phyloP scores from a whole-genome alignment of 1,139 yeast species.

The Kluyveromyces sp. region DNA sequence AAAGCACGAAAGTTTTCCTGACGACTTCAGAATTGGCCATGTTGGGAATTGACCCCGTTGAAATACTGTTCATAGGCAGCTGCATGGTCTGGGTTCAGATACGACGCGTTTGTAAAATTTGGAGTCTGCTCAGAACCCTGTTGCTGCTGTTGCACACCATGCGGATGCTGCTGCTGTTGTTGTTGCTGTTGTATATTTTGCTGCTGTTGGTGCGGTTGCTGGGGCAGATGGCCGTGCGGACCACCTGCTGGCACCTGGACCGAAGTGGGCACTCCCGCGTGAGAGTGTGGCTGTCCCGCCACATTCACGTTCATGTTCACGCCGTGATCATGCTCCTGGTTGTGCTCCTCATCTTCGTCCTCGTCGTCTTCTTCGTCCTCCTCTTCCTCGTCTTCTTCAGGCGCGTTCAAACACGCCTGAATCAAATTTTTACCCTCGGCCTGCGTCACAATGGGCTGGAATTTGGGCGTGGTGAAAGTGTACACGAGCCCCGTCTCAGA shows the following conservation, averaged over 20 bases:
- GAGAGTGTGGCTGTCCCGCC: slow-evolving; percentile 8
- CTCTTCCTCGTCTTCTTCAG: slow-evolving; percentile 50
- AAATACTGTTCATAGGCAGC: slow-evolving; percentile 56
- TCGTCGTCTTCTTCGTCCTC: slow-evolving; percentile 49
- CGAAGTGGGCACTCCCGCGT: slow-evolving; percentile 7
- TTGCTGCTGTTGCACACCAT: slow-evolving; percentile 19
- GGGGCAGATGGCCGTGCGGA: slow-evolving; percentile 2
- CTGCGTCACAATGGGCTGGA: slow-evolving; percentile 94
- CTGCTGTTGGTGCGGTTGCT: slow-evolving; percentile 12
- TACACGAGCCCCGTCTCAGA: slow-evolving; percentile 96
- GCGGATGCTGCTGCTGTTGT: slow-evolving; percentile 11
- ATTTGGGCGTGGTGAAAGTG: slow-evolving; percentile 97
- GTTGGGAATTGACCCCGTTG: slow-evolving; percentile 46
- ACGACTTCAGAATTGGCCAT: slow-evolving; percentile 33
- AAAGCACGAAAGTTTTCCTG: neutral
- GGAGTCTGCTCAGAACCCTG: slow-evolving; percentile 25
- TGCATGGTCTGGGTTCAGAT: slow-evolving; percentile 43
- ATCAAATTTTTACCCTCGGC: slow-evolving; percentile 94
- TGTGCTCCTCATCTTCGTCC: slow-evolving; percentile 15
- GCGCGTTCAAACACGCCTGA: slow-evolving; percentile 95
- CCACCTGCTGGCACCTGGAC: slow-evolving; percentile 2
- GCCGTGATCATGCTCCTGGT: slow-evolving; percentile 9
- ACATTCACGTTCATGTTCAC: slow-evolving; percentile 6
- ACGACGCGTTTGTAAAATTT: slow-evolving; percentile 45
- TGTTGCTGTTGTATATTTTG: slow-evolving; percentile 9